A percentile compares a stretch with the other conserved stretches of the same genome.
Evolutionary conservation across 352 stramenopile species (phyloP).

Genomic region (Globisporangium nodosum): DNA sequence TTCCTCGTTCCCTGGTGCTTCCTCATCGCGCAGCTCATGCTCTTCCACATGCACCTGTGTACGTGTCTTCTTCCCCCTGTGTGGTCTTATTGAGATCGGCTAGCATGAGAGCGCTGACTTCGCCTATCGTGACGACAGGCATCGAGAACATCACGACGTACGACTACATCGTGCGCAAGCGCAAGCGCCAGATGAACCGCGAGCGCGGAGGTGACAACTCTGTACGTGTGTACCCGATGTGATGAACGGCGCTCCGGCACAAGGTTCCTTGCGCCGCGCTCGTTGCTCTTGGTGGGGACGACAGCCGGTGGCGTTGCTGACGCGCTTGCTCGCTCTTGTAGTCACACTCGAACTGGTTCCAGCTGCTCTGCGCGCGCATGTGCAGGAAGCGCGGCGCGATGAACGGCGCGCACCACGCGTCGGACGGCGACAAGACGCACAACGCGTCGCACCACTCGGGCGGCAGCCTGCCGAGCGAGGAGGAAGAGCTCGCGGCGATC

Average conservation of each 20-base stretch:
- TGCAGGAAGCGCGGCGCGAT: conserved; percentile 24
- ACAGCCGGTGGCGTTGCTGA: too few relatives aligned
- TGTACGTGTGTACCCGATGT: conserved; percentile 71
- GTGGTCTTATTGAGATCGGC: neutral
- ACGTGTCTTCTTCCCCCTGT: conserved; percentile 14
- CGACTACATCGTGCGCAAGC: conserved; percentile 84
- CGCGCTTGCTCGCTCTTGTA: too few relatives aligned
- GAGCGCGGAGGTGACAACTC: conserved; percentile 35
- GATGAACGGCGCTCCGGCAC: conserved; percentile 13
- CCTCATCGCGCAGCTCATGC: conserved; percentile 68
- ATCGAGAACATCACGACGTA: conserved; percentile 83
- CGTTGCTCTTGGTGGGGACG: too few relatives aligned
- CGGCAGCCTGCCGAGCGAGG: conserved; percentile 50
- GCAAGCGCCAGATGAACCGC: conserved; percentile 65
- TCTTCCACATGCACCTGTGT: conserved; percentile 86
- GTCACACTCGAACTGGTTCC: conserved; percentile 22
- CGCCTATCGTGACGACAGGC: conserved; percentile 18
- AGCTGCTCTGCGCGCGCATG: conserved; percentile 22
- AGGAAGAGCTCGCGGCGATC: conserved; percentile 62
- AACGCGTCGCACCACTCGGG: conserved; percentile 47
- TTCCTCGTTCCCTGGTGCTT: conserved; percentile 73
- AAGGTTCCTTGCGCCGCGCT: conserved; percentile 6
- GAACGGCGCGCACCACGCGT: neutral
- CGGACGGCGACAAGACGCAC: conserved; percentile 36
- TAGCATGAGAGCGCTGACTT: too few relatives aligned